Evolutionary conservation across 1,284 basidiomycete species (phyloP), one percentile per base, ranked within the genome.

Genomic region (Leccinum olivaceoglutinosum): DNA sequence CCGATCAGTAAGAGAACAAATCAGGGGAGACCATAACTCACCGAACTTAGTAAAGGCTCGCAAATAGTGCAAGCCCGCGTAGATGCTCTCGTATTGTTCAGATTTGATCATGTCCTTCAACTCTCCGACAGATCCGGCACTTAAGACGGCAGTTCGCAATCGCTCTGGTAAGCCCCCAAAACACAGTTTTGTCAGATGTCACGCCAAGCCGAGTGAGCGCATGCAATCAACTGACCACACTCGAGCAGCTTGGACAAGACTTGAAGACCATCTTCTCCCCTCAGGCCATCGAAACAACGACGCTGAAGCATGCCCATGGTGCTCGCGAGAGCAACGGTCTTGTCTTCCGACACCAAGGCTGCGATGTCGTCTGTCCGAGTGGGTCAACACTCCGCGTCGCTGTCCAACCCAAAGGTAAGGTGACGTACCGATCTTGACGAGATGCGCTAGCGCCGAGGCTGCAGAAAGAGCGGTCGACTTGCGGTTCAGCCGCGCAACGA

Each of bases 241-340:
- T 64, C 60, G 1, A 74, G 57, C 5, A 75, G 25, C n/a, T 64
- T 57, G 5, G 60, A 62, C 3, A 73, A 41, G 11, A 68, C 67
- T 16, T 60, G 63, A 1, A 75, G 61, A 9, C 72, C 72, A 21
- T 75, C 73, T 61, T 74, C 71, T 55, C 71, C 68, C 1, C 58
- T 63, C 16, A 64, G 12, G 4, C 68, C 69, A 14, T 74, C 73
- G 32, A 75, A 73, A 71, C 73, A 73, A 53, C 69, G 66, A 44
- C 65, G 63, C 41, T 49, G 64, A 51, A 73, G 61, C 71, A 73
- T 74, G 9, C 38, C 18, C 16, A 71, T 5, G 21, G 75, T 69
- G 11, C n/a, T 29, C 14, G 14, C 12, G 14, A 32, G 44, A 7
- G 59, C 65, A 32, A 64, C 60, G 0, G 59, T 46, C 36, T 59